Evolutionary conservation across 208 protist species (phyloP).

Genomic region (Endotrypanum monterogeii): DNA sequence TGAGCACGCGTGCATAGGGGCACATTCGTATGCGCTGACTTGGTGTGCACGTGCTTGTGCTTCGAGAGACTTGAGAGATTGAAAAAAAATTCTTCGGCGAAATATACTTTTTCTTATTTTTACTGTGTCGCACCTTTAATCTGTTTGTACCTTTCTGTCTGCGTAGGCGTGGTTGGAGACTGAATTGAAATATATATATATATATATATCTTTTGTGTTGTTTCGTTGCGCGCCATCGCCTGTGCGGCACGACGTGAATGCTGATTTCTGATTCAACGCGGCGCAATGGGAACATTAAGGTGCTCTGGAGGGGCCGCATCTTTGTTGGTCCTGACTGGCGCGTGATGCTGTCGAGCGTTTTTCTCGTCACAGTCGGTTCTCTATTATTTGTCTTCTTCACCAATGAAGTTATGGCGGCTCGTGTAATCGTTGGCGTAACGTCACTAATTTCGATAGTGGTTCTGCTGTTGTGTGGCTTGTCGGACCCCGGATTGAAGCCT

Average conservation of each 20-base stretch:
- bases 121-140: no score
- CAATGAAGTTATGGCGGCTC: slow-evolving; percentile 33
- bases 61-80: not conserved
- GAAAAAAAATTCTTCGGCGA: no score
- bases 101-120: not conserved
- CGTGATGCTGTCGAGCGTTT: slow-evolving; percentile 39
- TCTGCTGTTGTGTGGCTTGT: slow-evolving; percentile 44
- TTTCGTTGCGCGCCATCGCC: not conserved
- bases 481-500: slow-evolving; percentile 65
- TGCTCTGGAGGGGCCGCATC: slow-evolving; percentile 47
- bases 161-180: not conserved
- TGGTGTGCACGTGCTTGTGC: not conserved
- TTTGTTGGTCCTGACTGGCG: slow-evolving; percentile 69
- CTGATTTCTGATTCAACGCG: not conserved
- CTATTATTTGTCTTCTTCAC: slow-evolving; percentile 58
- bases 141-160: no score
- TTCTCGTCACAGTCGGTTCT: slow-evolving; percentile 40
- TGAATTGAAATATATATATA: not conserved
- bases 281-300: slow-evolving; percentile 43
- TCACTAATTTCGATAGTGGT: slow-evolving; percentile 28
- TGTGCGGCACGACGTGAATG: slow-evolving; percentile 15
- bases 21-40: not conserved
- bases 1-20: not conserved
- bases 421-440: slow-evolving; percentile 46
- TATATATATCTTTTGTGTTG: not conserved